A percentile compares a stretch with the other conserved stretches of the same genome.
Evolutionary conservation across 495 filamentous ascomycete genomes (phyloP).

Genomic region (Aspergillus campestris): DNA sequence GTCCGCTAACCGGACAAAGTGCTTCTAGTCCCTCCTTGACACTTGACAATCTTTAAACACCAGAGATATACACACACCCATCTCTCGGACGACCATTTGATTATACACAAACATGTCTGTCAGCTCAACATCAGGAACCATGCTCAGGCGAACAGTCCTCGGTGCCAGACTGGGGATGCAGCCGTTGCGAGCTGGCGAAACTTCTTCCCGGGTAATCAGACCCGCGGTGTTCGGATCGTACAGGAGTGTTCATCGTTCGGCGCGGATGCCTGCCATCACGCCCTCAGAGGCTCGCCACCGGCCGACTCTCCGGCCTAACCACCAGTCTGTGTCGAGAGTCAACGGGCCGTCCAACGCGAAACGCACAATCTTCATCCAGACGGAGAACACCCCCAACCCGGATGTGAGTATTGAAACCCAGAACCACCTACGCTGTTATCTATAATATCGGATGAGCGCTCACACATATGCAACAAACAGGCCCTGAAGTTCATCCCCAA

Average conservation of each 20-base stretch:
- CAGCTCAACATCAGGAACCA: constrained; percentile 24
- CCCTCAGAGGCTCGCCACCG: constrained; percentile 39
- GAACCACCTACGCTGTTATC: not conserved
- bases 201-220: constrained; percentile 18
- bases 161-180: constrained; percentile 20
- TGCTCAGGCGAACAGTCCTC: constrained; percentile 27
- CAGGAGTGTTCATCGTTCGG: constrained; percentile 30
- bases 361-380: constrained; percentile 95
- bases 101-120: constrained; percentile 20
- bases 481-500: constrained; percentile 92
- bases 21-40: constrained; percentile 1
- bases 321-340: constrained; percentile 31
- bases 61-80: no score
- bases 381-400: constrained; percentile 82
- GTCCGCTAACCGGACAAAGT: constrained; percentile 9
- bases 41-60: not conserved
- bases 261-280: constrained; percentile 39
- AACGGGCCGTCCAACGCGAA: constrained; percentile 33
- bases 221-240: constrained; percentile 23
- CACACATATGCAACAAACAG: constrained; percentile 19
- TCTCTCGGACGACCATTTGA: no score
- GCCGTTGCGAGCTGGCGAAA: constrained; percentile 16
- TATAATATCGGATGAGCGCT: not conserved
- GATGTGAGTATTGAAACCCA: constrained; percentile 59
- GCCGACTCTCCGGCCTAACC: constrained; percentile 39